phyloP scores from a whole-genome alignment of 2,329 filamentous ascomycete species.

The Colletotrichum truncatum region DNA sequence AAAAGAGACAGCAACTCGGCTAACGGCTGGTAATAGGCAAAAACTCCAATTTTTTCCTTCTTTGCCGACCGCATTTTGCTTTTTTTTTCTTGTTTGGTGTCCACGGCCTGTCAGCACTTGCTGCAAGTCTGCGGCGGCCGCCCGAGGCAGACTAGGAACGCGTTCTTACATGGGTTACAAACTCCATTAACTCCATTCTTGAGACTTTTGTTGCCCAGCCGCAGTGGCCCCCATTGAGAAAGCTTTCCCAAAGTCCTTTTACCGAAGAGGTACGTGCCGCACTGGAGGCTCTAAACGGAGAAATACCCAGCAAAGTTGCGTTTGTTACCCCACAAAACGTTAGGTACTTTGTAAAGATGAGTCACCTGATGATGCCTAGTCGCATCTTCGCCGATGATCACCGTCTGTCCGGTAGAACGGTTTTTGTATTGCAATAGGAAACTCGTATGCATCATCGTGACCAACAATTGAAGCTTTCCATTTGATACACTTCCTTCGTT shows the following conservation, averaged over 20 bases:
- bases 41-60: not conserved
- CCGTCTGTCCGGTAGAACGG: not conserved
- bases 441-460: not conserved
- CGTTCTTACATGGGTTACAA: not conserved
- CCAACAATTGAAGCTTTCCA: too few species aligned
- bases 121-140: not conserved
- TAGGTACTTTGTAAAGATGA: not conserved
- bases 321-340: not conserved
- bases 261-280: not conserved
- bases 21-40: not conserved
- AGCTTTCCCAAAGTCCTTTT: not conserved
- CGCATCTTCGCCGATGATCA: not conserved
- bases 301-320: not conserved
- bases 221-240: not conserved
- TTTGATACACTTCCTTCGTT: too few species aligned
- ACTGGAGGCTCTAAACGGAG: not conserved
- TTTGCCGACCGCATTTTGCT: not conserved
- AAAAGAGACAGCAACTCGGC: not conserved
- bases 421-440: not conserved
- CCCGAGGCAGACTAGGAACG: not conserved
- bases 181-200: too few species aligned
- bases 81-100: not conserved
- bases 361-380: slow-evolving; percentile 1
- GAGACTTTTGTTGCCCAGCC: too few species aligned
- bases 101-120: not conserved